Evolutionary conservation across 352 stramenopile species (phyloP).

Genomic region (Pythium brachiatum): DNA sequence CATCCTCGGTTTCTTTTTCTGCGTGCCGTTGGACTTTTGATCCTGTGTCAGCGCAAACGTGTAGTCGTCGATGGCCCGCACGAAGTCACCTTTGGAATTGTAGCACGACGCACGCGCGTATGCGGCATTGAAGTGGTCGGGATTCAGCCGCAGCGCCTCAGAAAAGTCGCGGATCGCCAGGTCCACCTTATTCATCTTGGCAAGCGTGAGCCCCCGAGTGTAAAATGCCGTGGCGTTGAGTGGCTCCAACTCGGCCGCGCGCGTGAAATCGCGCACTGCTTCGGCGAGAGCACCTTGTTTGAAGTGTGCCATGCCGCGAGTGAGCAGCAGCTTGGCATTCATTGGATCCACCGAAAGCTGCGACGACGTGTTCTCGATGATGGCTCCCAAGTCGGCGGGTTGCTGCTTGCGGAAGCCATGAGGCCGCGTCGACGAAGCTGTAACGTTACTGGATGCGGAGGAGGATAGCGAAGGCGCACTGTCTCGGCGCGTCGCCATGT

Average conservation of each 20-base stretch:
- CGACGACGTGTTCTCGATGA: slow-evolving; percentile 69
- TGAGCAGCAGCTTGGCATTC: slow-evolving; percentile 65
- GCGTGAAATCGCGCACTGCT: slow-evolving; percentile 55
- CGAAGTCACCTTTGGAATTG: slow-evolving; percentile 84
- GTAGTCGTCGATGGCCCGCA: slow-evolving; percentile 88
- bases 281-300: slow-evolving; percentile 64
- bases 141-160: slow-evolving; percentile 67
- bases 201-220: slow-evolving; percentile 66
- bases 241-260: slow-evolving; percentile 43
- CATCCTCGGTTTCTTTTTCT: slow-evolving; percentile 29
- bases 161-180: slow-evolving; percentile 82
- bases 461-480: not conserved
- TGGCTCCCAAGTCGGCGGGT: slow-evolving; percentile 59
- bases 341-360: slow-evolving; percentile 60
- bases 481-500: slow-evolving; percentile 33
- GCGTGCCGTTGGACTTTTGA: slow-evolving; percentile 32
- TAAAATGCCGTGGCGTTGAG: slow-evolving; percentile 58
- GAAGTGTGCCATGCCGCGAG: slow-evolving; percentile 72
- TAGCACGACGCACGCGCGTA: slow-evolving; percentile 86
- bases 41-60: slow-evolving; percentile 86
- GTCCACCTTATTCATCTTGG: slow-evolving; percentile 68
- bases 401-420: slow-evolving; percentile 53
- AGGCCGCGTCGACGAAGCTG: not conserved
- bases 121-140: slow-evolving; percentile 84
- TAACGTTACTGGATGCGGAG: not conserved